Evolutionary conservation across 495 filamentous ascomycete species (phyloP).

Genomic region (Talaromyces adpressus): DNA sequence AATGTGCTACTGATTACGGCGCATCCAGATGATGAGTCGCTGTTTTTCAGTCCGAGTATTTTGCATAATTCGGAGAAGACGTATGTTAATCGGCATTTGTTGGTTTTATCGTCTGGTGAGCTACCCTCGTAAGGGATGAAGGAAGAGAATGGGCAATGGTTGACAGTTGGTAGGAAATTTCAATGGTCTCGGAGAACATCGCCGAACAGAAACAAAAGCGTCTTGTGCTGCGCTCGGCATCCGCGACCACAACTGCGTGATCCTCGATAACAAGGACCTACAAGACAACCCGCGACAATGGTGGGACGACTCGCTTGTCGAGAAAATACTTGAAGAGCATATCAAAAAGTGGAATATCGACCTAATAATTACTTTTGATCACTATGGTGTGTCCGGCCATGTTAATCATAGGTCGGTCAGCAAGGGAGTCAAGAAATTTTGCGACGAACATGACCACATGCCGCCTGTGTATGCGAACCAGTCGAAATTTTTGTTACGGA

Average conservation of each 20-base stretch:
- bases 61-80: slow-evolving; percentile 27
- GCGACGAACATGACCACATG: slow-evolving; percentile 10
- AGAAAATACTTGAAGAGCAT: slow-evolving; percentile 22
- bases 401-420: slow-evolving; percentile 37
- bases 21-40: slow-evolving; percentile 37
- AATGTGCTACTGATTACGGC: slow-evolving; percentile 34
- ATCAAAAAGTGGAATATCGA: slow-evolving; percentile 32
- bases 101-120: slow-evolving; percentile 34
- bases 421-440: slow-evolving; percentile 29
- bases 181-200: slow-evolving; percentile 28
- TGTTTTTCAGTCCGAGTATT: slow-evolving; percentile 35
- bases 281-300: slow-evolving; percentile 35
- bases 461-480: slow-evolving; percentile 29
- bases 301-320: slow-evolving; percentile 30
- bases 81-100: slow-evolving; percentile 19
- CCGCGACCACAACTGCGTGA: slow-evolving; percentile 21
- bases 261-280: slow-evolving; percentile 25
- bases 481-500: slow-evolving; percentile 26
- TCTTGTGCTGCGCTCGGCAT: slow-evolving; percentile 30
- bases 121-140: too few species aligned
- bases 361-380: slow-evolving; percentile 38
- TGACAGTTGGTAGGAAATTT: slow-evolving; percentile 25
- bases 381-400: slow-evolving; percentile 33
- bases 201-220: slow-evolving; percentile 24
- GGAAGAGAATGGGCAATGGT: not conserved